Percentiles rank a stretch among this genome's conserved stretches.
These are phyloP conservation scores for Rhizodiscina lignyota DNA, from an alignment of 495 filamentous ascomycete species.

Conservation along the genomic window DNA sequence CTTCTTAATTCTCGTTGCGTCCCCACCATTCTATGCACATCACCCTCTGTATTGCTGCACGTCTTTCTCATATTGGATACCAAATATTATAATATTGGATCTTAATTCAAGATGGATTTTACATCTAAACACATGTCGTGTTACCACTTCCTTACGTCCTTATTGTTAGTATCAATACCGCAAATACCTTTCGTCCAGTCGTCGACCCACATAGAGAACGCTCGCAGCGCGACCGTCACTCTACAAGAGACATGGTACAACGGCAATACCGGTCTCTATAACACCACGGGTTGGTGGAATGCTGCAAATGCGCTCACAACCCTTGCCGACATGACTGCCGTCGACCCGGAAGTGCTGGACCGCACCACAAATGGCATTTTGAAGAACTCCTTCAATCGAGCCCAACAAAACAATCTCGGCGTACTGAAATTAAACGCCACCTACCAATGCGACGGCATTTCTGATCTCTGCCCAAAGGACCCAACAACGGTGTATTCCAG, in stretches of 20 bases:
- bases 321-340: constrained; percentile 40
- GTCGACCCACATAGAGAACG: neutral
- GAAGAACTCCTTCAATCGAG: constrained; percentile 19
- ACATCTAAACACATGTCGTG: too few species aligned
- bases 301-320: constrained; percentile 50
- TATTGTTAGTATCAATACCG: too few species aligned
- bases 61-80: too few species aligned
- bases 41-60: too few species aligned
- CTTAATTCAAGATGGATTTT: too few species aligned
- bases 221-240: neutral
- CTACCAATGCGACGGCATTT: neutral
- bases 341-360: constrained; percentile 18
- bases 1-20: too few species aligned
- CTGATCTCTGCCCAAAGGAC: neutral
- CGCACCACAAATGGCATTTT: constrained; percentile 15
- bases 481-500: neutral
- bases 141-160: too few species aligned
- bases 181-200: too few species aligned
- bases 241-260: constrained; percentile 56
- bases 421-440: constrained; percentile 9
- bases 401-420: constrained; percentile 26
- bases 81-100: too few species aligned
- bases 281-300: constrained; percentile 62
- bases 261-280: constrained; percentile 41
- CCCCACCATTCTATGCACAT: too few species aligned